Evolutionary conservation across 2,329 filamentous ascomycete genomes (phyloP).

Genomic region (Hirsutella rhossiliensis): DNA sequence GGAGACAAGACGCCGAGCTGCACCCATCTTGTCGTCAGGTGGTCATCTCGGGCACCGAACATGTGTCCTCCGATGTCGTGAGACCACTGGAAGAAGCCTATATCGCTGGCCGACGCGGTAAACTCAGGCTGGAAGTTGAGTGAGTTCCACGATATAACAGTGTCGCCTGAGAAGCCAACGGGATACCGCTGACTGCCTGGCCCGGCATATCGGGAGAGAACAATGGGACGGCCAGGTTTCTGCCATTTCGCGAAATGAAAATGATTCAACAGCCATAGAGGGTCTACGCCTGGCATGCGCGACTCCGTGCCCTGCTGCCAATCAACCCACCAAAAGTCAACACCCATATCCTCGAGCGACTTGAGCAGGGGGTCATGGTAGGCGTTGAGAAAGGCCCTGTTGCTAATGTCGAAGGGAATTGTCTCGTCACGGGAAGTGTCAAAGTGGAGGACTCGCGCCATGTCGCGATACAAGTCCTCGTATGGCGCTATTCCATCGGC

Average conservation of each 20-base stretch:
- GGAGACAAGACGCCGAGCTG: constrained; percentile 51
- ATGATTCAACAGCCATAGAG: constrained; percentile 53
- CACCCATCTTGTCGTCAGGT: constrained; percentile 47
- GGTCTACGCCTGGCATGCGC: constrained; percentile 44
- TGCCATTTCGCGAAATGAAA: constrained; percentile 34
- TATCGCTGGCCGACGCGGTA: constrained; percentile 53
- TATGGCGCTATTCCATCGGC: constrained; percentile 43
- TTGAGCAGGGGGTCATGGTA: constrained; percentile 46
- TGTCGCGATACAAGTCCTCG: constrained; percentile 42
- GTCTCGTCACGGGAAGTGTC: constrained; percentile 36
- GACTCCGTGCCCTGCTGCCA: constrained; percentile 52
- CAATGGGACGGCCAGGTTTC: constrained; percentile 27
- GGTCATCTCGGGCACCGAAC: constrained; percentile 41
- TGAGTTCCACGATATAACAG: constrained; percentile 45
- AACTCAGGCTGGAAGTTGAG: constrained; percentile 55
- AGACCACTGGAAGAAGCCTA: constrained; percentile 58
- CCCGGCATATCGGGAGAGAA: constrained; percentile 50
- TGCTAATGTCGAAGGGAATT: constrained; percentile 43
- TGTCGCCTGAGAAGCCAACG: constrained; percentile 53
- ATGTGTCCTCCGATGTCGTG: constrained; percentile 58
- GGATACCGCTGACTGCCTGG: constrained; percentile 53
- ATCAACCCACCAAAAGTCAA: constrained; percentile 57
- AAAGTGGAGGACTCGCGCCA: constrained; percentile 38
- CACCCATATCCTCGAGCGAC: constrained; percentile 40
- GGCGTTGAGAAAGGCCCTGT: constrained; percentile 41